Percentiles rank a stretch among this genome's conserved stretches.
Evolutionary conservation across 768 basidiomycete species (phyloP).

Genomic region (Boletus rex-veris): DNA sequence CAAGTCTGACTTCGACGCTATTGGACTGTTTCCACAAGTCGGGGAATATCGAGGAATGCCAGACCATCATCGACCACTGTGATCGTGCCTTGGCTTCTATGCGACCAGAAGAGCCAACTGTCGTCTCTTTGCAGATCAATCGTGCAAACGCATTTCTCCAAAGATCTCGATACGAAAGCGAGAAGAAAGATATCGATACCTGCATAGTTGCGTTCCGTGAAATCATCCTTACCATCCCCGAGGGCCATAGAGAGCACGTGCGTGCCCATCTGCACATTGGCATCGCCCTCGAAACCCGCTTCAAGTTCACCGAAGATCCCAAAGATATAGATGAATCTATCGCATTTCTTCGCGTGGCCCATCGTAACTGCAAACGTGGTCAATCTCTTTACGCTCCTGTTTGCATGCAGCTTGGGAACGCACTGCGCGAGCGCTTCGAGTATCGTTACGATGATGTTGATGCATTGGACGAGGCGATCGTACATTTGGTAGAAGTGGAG

Average conservation of each 20-base stretch:
- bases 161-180: constrained; percentile 8
- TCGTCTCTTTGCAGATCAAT: constrained; percentile 2
- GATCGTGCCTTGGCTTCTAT: constrained; percentile 13
- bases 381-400: constrained; percentile 4
- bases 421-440: constrained; percentile 12
- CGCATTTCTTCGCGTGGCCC: constrained; percentile 10
- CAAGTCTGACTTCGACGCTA: constrained; percentile 2
- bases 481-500: constrained; percentile 19
- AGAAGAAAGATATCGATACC: constrained; percentile 3
- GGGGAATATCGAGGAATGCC: constrained; percentile 14
- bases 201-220: constrained; percentile 14
- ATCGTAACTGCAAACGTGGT: constrained; percentile 5
- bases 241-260: constrained; percentile 11
- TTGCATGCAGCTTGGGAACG: constrained; percentile 17
- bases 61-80: constrained; percentile 19
- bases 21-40: constrained; percentile 7
- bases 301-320: neutral
- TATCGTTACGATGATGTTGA: neutral
- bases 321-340: constrained; percentile 28
- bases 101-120: neutral
- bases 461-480: constrained; percentile 24
- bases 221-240: constrained; percentile 6
- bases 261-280: constrained; percentile 11
- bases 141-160: constrained; percentile 18
- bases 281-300: constrained; percentile 19